A percentile compares a stretch with the other conserved stretches of the same genome.
phyloP scores from a whole-genome alignment of 257 asterid genomes.

The Linaria vulgaris region DNA sequence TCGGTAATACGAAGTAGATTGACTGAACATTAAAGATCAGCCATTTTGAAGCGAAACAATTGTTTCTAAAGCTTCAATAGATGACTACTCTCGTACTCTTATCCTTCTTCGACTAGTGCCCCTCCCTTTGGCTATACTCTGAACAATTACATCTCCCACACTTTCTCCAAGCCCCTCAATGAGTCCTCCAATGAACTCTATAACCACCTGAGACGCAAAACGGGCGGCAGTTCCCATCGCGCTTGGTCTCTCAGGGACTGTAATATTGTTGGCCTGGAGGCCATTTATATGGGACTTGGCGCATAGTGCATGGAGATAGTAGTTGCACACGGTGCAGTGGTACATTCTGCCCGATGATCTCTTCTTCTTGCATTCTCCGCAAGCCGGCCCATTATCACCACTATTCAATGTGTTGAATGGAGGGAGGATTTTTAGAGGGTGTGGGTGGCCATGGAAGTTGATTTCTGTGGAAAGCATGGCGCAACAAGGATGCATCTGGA shows the following conservation, averaged over 20 bases:
- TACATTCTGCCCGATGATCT: conserved; percentile 52
- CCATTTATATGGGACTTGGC: conserved; percentile 70
- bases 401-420: conserved; percentile 16
- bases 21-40: too few relatives aligned
- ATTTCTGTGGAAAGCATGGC: conserved; percentile 64
- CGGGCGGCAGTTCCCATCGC: conserved; percentile 63
- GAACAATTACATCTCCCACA: conserved; percentile 58
- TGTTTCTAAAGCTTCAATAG: too few relatives aligned
- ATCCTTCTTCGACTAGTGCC: conserved; percentile 29
- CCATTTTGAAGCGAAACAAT: too few relatives aligned
- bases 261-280: conserved; percentile 53
- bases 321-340: conserved; percentile 62
- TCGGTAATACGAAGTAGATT: too few relatives aligned
- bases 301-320: conserved; percentile 72
- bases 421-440: conserved; percentile 51
- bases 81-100: too few relatives aligned
- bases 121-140: conserved; percentile 55
- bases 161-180: conserved; percentile 84
- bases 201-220: conserved; percentile 67
- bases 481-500: conserved; percentile 94
- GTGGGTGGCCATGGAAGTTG: conserved; percentile 45
- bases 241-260: conserved; percentile 61
- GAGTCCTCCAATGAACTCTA: conserved; percentile 70
- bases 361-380: conserved; percentile 64
- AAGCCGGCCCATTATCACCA: conserved; percentile 22